Evolutionary conservation across 129 eudicot species (phyloP).

Genomic region (Lonicera japonica): DNA sequence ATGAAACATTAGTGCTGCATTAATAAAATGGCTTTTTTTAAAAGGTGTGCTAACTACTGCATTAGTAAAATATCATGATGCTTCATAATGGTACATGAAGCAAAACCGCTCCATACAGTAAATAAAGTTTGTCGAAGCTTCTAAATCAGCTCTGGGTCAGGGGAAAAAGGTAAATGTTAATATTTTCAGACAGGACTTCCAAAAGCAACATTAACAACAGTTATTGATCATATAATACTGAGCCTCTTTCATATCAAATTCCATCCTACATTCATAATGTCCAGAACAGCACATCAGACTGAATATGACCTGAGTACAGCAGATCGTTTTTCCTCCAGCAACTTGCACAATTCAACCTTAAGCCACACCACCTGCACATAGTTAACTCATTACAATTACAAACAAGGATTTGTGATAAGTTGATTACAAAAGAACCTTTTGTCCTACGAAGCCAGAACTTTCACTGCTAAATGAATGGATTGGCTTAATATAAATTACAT

Average conservation of each 20-base stretch:
- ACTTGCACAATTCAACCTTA: slow-evolving; percentile 80
- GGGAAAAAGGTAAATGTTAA: neutral
- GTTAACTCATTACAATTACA: neutral
- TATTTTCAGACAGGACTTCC: neutral
- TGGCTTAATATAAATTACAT: too few relatives aligned
- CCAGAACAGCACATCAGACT: neutral
- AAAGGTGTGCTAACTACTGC: neutral
- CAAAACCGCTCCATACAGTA: neutral
- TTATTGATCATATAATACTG: neutral
- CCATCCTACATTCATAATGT: neutral
- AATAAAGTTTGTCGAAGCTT: neutral
- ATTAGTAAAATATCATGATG: neutral
- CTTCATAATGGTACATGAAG: neutral
- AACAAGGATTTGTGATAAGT: neutral
- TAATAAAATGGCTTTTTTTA: neutral
- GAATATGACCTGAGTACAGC: slow-evolving; percentile 68
- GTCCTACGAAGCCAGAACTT: too few relatives aligned
- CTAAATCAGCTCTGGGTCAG: neutral
- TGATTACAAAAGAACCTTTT: neutral
- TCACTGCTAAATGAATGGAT: too few relatives aligned
- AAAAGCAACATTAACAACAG: neutral
- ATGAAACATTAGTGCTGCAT: slow-evolving; percentile 6
- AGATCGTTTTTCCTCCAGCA: slow-evolving; percentile 82
- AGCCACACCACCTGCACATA: slow-evolving; percentile 70
- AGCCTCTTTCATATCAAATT: neutral